A percentile compares a stretch with the other conserved stretches of the same genome.
Evolutionary conservation across 768 basidiomycete species (phyloP).

Genomic region (Hericium rajendrae): DNA sequence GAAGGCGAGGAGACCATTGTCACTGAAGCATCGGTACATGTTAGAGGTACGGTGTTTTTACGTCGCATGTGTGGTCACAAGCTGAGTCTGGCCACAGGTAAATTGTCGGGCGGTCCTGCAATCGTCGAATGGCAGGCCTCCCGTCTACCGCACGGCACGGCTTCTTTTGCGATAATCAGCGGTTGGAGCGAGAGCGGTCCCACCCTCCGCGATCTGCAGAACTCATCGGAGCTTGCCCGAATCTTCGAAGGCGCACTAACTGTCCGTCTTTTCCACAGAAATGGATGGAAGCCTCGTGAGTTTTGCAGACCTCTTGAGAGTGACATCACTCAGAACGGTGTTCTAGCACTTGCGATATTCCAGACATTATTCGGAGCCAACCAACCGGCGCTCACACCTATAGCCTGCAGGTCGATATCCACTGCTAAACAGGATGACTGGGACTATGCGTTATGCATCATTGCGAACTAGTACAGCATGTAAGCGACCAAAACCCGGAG

Average conservation of each 20-base stretch:
- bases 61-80: background rate
- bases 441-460: slow-evolving; percentile 47
- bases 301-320: background rate
- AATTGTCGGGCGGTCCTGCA: background rate
- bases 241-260: slow-evolving; percentile 25
- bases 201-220: slow-evolving; percentile 1
- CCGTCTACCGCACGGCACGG: background rate
- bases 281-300: background rate
- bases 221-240: slow-evolving; percentile 10
- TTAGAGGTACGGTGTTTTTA: background rate
- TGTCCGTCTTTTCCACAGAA: slow-evolving; percentile 37
- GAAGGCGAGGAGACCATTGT: slow-evolving; percentile 34
- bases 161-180: slow-evolving; percentile 11
- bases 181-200: slow-evolving; percentile 1
- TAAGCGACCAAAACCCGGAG: slow-evolving; percentile 6
- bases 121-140: slow-evolving; percentile 6
- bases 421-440: slow-evolving; percentile 34
- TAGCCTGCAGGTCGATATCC: slow-evolving; percentile 46
- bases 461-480: slow-evolving; percentile 16
- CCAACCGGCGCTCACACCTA: slow-evolving; percentile 31
- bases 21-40: slow-evolving; percentile 22
- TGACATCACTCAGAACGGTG: background rate
- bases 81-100: slow-evolving; percentile 1
- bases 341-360: background rate
- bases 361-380: slow-evolving; percentile 18